Base-by-base conservation (phyloP, 2,329 filamentous ascomycete species). In the Xylariomycetidae sp. region DNA sequence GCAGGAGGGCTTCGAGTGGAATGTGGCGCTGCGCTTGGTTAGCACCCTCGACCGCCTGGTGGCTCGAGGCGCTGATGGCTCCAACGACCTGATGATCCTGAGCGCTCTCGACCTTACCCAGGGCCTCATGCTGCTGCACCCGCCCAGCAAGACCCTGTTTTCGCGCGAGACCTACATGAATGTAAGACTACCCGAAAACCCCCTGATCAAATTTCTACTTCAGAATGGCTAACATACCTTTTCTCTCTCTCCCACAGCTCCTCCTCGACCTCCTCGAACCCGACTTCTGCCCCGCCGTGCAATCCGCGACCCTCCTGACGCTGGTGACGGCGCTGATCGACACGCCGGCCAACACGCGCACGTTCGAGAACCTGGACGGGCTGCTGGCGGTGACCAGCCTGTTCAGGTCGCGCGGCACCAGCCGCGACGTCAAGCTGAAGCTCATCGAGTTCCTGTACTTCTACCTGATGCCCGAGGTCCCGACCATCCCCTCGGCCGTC, bases 371-470 rank as follows among this genome's bases (percentile, higher is more conserved):
- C 35, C 82, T 95, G 46, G 90, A 96, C 56, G 92, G 92, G 35
- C 75, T 98, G 5, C 76, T 95, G 25, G 92, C 88, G 2, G 79
- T 96, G 28, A 95, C 90, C 2, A 90, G 85, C 8, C 74, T 96
- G 31, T 95, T 96, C 75, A 94, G 93, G 61, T 85, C 83, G 43
- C 80, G 87, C 40, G 78, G 80, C 45, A 95, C 90, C 4, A 79
- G 79, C 16, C 79, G 87, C 41, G 85, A 90, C 50, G 89, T 96
- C 46, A 95, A 95, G 66, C 76, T 95, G 54, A 92, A 94, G 60
- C 77, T 94, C n/a, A 82, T 95, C 48, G 92, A 96, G 60, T 96
- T 96, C 56, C 67, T 98, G 32, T 96, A 96, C 68, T 96, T 96
- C 62, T 98, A 96, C 61, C 80, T 98, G 48, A 95, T 96, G 82